phyloP scores from a whole-genome alignment of 441 rosid genomes.

The Macaranga tanarius region DNA sequence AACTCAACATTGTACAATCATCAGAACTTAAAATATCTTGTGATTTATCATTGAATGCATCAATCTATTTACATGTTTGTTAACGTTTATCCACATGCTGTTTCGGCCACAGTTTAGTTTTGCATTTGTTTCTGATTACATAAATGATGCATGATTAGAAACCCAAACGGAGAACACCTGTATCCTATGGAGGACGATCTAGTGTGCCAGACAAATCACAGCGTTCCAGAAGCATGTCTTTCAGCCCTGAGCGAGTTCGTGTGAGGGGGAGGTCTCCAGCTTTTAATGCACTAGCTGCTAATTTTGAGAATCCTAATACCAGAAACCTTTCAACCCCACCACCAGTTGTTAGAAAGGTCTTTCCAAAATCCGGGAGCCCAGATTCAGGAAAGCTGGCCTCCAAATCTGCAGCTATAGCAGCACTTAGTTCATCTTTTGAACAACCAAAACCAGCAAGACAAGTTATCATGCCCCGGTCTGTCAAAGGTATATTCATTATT shows the following conservation, averaged over 20 bases:
- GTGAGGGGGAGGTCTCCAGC: slow-evolving; percentile 99
- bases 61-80: not conserved
- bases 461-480: slow-evolving; percentile 59
- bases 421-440: slow-evolving; percentile 69
- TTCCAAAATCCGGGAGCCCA: slow-evolving; percentile 76
- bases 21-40: not conserved
- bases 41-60: slow-evolving; percentile 2
- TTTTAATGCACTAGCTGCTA: slow-evolving; percentile 94
- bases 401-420: slow-evolving; percentile 73
- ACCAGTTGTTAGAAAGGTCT: slow-evolving; percentile 82
- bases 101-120: slow-evolving; percentile 24
- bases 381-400: slow-evolving; percentile 56
- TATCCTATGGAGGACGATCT: slow-evolving; percentile 83
- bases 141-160: slow-evolving; percentile 53
- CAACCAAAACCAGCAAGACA: slow-evolving; percentile 62
- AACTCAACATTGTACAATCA: not conserved
- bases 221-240: slow-evolving; percentile 97
- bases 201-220: slow-evolving; percentile 80
- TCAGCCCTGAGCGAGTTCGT: slow-evolving; percentile 91
- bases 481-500: slow-evolving; percentile 50
- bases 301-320: slow-evolving; percentile 71
- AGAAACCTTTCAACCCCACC: slow-evolving; percentile 99
- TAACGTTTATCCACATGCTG: not conserved
- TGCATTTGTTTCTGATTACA: slow-evolving; percentile 21
- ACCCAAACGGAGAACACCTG: slow-evolving; percentile 83